Conservation (phyloP, 129 eudicot genomes). For the Logfia minima region DNA sequence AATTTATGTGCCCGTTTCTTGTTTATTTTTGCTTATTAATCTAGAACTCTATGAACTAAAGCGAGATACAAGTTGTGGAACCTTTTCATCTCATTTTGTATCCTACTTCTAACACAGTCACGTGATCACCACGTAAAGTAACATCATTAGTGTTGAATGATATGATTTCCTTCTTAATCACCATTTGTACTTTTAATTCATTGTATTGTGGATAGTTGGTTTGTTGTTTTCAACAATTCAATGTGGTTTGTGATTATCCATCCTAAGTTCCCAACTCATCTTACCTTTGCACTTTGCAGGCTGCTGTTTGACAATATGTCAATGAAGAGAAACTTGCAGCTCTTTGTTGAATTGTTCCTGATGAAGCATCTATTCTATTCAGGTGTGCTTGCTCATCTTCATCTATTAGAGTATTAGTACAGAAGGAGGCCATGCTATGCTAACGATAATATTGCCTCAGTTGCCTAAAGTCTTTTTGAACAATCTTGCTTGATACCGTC, state of each 20-base stretch:
- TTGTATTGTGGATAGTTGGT: not conserved
- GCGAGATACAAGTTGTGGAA: constrained; percentile 3
- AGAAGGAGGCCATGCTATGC: not conserved
- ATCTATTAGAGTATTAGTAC: not conserved
- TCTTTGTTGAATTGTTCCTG: not conserved
- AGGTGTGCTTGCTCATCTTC: not conserved
- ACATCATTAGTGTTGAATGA: constrained; percentile 3
- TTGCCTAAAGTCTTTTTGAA: not conserved
- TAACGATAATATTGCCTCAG: no score
- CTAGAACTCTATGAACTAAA: not conserved
- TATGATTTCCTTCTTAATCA: not conserved
- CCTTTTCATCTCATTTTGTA: constrained; percentile 17
- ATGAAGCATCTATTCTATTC: not conserved
- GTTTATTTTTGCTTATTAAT: not conserved
- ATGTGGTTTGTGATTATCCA: not conserved
- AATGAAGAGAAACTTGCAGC: not conserved
- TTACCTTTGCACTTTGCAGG: not conserved
- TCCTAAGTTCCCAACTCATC: not conserved
- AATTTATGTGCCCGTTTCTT: not conserved
- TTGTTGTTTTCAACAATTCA: not conserved
- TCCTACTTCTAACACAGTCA: not conserved
- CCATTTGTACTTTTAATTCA: not conserved
- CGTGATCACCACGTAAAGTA: constrained; percentile 2
- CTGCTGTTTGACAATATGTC: not conserved
- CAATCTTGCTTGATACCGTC: not conserved